These are phyloP conservation scores for Hysterangium stoloniferum DNA, from an alignment of 768 basidiomycete species.

Conservation along the genomic window DNA sequence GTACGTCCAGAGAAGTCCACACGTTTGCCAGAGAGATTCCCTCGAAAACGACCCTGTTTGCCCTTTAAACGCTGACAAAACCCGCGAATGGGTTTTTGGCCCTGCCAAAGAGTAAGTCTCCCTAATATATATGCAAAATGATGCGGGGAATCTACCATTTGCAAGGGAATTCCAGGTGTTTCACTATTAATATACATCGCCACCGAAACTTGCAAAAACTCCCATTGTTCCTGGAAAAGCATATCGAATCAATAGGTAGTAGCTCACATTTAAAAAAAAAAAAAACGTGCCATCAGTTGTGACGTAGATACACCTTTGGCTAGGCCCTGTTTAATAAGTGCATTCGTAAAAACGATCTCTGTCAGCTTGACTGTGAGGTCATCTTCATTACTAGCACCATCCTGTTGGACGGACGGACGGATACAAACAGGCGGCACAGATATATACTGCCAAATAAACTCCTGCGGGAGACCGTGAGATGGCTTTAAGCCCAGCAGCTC, in stretches of 20 bases:
- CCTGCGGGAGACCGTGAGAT: slow-evolving; percentile 84
- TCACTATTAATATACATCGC: slow-evolving; percentile 99
- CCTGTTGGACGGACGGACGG: slow-evolving; percentile 93
- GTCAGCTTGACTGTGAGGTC: slow-evolving; percentile 96
- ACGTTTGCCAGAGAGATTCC: slow-evolving; percentile 96
- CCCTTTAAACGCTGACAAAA: slow-evolving; percentile 98
- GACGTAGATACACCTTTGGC: slow-evolving; percentile 81
- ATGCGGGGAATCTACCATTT: slow-evolving; percentile 31
- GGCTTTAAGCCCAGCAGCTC: slow-evolving; percentile 91
- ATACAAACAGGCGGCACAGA: slow-evolving; percentile 98
- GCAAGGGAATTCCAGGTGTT: slow-evolving; percentile 83
- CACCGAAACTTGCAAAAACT: slow-evolving; percentile 87
- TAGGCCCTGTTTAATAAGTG: slow-evolving; percentile 84
- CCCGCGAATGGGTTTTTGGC: slow-evolving; percentile 92
- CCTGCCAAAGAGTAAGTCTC: slow-evolving; percentile 25
- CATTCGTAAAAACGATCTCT: slow-evolving; percentile 93
- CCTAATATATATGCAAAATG: not conserved
- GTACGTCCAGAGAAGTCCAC: slow-evolving; percentile 98
- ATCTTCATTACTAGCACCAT: slow-evolving; percentile 97
- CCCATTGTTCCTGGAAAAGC: slow-evolving; percentile 84
- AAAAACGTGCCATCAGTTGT: slow-evolving; percentile 67
- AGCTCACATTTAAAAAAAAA: slow-evolving; percentile 4
- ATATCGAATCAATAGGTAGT: slow-evolving; percentile 7
- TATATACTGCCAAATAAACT: slow-evolving; percentile 98
- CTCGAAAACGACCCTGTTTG: slow-evolving; percentile 97